A percentile compares a stretch with the other conserved stretches of the same genome.
These are phyloP conservation scores for Beauveria bassiana DNA, from an alignment of 2,329 filamentous ascomycete genomes.

Conservation along the genomic window DNA sequence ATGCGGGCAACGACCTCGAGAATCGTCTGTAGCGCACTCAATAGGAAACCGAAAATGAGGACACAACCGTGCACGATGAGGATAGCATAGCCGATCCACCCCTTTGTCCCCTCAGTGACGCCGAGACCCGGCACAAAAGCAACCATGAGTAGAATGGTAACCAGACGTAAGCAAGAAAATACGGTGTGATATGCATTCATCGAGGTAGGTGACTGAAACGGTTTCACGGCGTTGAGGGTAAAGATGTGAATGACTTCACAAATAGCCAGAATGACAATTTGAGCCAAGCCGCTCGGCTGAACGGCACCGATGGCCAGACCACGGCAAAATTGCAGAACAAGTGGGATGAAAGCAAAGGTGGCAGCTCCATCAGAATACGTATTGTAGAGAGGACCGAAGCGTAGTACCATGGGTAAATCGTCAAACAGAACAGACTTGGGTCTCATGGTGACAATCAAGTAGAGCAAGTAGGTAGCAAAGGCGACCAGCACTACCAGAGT, in stretches of 20 bases:
- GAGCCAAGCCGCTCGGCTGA: constrained; percentile 85
- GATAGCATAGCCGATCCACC: constrained; percentile 93
- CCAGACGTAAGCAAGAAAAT: constrained; percentile 69
- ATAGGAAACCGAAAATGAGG: constrained; percentile 82
- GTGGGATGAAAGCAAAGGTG: constrained; percentile 79
- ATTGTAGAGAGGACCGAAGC: constrained; percentile 93
- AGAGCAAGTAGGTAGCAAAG: constrained; percentile 72
- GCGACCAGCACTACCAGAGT: constrained; percentile 65
- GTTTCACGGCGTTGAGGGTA: constrained; percentile 80
- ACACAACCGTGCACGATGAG: constrained; percentile 78
- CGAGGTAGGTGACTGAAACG: constrained; percentile 83
- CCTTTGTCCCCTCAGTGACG: constrained; percentile 70
- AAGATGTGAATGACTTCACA: constrained; percentile 89
- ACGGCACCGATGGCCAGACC: constrained; percentile 88
- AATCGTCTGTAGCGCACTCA: constrained; percentile 85
- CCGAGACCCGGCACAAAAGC: constrained; percentile 79
- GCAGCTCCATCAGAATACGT: constrained; percentile 93
- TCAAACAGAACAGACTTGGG: constrained; percentile 87
- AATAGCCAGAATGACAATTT: constrained; percentile 84
- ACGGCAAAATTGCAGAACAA: constrained; percentile 75
- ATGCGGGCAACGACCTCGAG: constrained; percentile 81
- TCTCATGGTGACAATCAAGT: constrained; percentile 70
- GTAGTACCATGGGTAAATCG: constrained; percentile 78
- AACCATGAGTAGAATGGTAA: constrained; percentile 68
- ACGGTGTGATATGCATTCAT: constrained; percentile 95